Evolutionary conservation across 768 basidiomycete species (phyloP), one percentile per base, ranked within the genome.

Genomic region (Tricholoma hemisulphureum): DNA sequence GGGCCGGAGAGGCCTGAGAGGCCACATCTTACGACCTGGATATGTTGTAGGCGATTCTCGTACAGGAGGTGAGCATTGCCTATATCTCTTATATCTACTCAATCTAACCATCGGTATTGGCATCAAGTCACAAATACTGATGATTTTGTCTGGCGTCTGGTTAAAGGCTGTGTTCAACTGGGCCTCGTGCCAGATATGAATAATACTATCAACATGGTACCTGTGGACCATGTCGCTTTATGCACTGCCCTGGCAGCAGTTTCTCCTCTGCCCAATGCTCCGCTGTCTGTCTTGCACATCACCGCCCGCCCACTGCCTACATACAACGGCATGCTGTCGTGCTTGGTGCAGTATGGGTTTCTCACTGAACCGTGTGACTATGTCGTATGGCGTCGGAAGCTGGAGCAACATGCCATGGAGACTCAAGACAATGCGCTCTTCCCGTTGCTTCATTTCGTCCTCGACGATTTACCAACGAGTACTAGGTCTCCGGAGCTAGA

Each of bases 161-260:
- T 97, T 68, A 98, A 98, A 72, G 97, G 97, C n/a, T 98, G 95
- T 68, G 81, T 98, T 34, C 97, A 99, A 69, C 86, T 98, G n/a
- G 96, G 95, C 1, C 83, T 93, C 37, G 87, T 94, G 2, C 97
- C 97, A 9, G 93, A 99, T 69, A 98, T 99, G 72, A 94, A 97
- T 78, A 99, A 99, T 74, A 89, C 93, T 1, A 83, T 99, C 67
- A 99, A 99, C 75, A 95, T 98, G 89, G 93, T 95, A 7, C 97
- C 97, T 0, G 97, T 98, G 35, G 91, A 98, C 71, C 91, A 95
- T 69, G 95, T 99, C 61, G 95, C 97, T 1, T 82, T 84, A 5
- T 89, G 92, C 67, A 85, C 86, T 4, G 75, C 89, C 0, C 78
- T 91, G 3, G 89, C 95, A 1, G 84, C 89, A 0, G 69, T 93